Evolutionary conservation across 441 rosid species (phyloP).

Genomic region (Jatropha multifida): DNA sequence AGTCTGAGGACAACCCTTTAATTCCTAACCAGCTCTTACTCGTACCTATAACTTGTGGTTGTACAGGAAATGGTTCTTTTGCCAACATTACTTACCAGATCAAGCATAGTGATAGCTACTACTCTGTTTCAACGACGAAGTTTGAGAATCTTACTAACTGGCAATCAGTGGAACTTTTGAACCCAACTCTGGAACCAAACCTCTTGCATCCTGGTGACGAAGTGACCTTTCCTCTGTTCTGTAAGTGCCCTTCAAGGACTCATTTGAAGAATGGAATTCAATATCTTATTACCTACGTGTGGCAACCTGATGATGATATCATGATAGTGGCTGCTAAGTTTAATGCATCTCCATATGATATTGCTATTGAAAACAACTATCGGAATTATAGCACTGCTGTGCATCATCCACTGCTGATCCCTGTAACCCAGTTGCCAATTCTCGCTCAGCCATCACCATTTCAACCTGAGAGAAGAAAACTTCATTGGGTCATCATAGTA

Average conservation of each 20-base stretch:
- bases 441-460: conserved; percentile 33
- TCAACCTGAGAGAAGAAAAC: conserved; percentile 24
- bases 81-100: conserved; percentile 53
- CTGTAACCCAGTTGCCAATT: conserved; percentile 45
- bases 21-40: conserved; percentile 52
- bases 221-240: conserved; percentile 51
- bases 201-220: conserved; percentile 42
- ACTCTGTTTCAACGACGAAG: conserved; percentile 36
- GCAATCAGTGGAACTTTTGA: conserved; percentile 38
- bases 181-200: conserved; percentile 37
- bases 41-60: conserved; percentile 50
- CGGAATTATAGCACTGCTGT: conserved; percentile 33
- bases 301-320: conserved; percentile 51
- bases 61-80: conserved; percentile 44
- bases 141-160: conserved; percentile 52
- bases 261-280: conserved; percentile 34
- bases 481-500: conserved; percentile 19
- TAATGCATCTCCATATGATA: conserved; percentile 32
- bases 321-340: conserved; percentile 39
- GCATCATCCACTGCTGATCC: conserved; percentile 46
- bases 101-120: conserved; percentile 49
- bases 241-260: conserved; percentile 51
- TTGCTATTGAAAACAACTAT: conserved; percentile 42
- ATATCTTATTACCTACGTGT: conserved; percentile 48
- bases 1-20: conserved; percentile 40